These are phyloP conservation scores for Penicillium aurantiogriseum DNA, from an alignment of 2,329 filamentous ascomycete genomes.

Conservation along the genomic window DNA sequence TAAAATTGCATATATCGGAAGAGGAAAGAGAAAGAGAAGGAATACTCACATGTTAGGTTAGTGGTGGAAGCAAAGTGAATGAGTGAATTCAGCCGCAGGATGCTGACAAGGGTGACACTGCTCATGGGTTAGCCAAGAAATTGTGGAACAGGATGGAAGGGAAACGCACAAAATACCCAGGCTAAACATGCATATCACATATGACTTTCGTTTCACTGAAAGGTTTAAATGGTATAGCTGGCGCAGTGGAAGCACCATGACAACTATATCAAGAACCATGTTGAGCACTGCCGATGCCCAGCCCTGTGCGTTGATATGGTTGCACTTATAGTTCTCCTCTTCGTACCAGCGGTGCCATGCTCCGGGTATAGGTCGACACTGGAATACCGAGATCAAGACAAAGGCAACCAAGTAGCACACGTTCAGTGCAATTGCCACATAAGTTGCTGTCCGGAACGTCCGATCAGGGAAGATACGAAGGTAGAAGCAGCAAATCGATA, in stretches of 20 bases:
- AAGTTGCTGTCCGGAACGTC: conserved; percentile 34
- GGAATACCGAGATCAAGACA: conserved; percentile 37
- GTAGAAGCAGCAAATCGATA: conserved; percentile 41
- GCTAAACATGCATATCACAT: conserved; percentile 38
- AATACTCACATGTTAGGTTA: conserved; percentile 40
- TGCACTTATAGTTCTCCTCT: conserved; percentile 34
- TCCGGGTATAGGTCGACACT: conserved; percentile 38
- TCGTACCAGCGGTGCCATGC: conserved; percentile 45
- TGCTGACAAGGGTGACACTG: conserved; percentile 48
- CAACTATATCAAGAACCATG: conserved; percentile 31
- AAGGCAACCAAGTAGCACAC: conserved; percentile 32
- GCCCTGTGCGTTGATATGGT: conserved; percentile 40
- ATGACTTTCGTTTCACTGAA: conserved; percentile 31
- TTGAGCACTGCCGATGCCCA: conserved; percentile 37
- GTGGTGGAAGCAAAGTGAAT: conserved; percentile 43
- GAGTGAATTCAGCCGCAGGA: conserved; percentile 46
- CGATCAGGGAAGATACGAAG: conserved; percentile 43
- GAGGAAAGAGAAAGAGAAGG: too few relatives aligned
- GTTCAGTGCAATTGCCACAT: conserved; percentile 33
- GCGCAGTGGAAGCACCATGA: conserved; percentile 31
- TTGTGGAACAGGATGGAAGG: not conserved
- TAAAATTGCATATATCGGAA: not conserved
- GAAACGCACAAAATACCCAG: conserved; percentile 37
- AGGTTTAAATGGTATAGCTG: conserved; percentile 30
- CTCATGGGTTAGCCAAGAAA: not conserved